Evolutionary conservation across 2,329 filamentous ascomycete species (phyloP).

Genomic region (Bipolaris bicolor): DNA sequence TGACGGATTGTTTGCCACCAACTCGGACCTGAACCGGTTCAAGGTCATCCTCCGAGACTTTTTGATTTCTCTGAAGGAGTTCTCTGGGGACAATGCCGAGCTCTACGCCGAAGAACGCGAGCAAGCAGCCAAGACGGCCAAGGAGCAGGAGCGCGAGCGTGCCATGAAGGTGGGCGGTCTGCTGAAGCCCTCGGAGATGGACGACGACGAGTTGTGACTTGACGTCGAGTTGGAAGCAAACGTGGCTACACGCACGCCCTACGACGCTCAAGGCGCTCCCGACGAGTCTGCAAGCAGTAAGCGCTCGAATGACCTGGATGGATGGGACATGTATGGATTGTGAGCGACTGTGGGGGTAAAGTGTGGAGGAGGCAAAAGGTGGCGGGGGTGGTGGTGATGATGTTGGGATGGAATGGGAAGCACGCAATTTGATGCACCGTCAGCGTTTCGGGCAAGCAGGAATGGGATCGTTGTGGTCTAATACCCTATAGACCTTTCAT

Average conservation of each 20-base stretch:
- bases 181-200: conserved; percentile 96
- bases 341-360: conserved; percentile 10
- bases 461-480: conserved; percentile 28
- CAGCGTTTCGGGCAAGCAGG: conserved; percentile 14
- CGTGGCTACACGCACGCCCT: conserved; percentile 48
- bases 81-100: conserved; percentile 92
- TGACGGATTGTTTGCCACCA: conserved; percentile 83
- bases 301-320: conserved; percentile 56
- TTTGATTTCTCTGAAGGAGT: conserved; percentile 96
- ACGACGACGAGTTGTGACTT: conserved; percentile 83
- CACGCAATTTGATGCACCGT: conserved; percentile 19
- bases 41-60: conserved; percentile 96
- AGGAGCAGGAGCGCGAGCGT: conserved; percentile 87
- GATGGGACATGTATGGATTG: conserved; percentile 71
- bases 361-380: conserved; percentile 14
- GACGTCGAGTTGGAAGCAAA: conserved; percentile 49
- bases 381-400: conserved; percentile 5
- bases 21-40: conserved; percentile 91
- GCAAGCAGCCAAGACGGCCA: conserved; percentile 83
- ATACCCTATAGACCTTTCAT: conserved; percentile 34
- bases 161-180: conserved; percentile 94
- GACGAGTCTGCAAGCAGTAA: conserved; percentile 21
- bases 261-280: conserved; percentile 29
- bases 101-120: conserved; percentile 94
- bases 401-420: conserved; percentile 20